phyloP scores from a whole-genome alignment of 2,329 filamentous ascomycete genomes.

The Phoma sp. region DNA sequence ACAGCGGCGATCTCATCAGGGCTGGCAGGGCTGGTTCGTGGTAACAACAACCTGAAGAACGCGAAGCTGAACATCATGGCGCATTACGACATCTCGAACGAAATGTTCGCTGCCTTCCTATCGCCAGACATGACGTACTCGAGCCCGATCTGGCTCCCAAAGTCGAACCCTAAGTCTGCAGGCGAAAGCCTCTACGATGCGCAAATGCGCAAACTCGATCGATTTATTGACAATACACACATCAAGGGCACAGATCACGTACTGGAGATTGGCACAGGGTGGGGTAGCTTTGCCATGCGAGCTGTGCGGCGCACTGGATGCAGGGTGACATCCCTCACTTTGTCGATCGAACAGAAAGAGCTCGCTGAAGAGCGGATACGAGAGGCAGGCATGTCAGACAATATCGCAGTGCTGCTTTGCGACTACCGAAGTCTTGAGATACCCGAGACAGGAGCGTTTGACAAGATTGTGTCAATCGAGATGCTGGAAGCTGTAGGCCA shows the following conservation, averaged over 20 bases:
- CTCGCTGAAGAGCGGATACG: conserved; percentile 71
- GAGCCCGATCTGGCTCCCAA: conserved; percentile 70
- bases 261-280: conserved; percentile 77
- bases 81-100: conserved; percentile 79
- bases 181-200: conserved; percentile 69
- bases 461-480: conserved; percentile 78
- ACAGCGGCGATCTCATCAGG: conserved; percentile 66
- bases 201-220: conserved; percentile 71
- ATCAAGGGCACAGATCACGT: conserved; percentile 73
- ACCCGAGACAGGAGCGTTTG: conserved; percentile 61
- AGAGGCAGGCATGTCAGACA: conserved; percentile 65
- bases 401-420: conserved; percentile 70
- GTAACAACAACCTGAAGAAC: conserved; percentile 57
- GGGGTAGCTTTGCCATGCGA: conserved; percentile 76
- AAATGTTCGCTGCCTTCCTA: conserved; percentile 77
- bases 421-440: conserved; percentile 71
- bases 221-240: conserved; percentile 70
- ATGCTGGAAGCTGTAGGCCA: conserved; percentile 79
- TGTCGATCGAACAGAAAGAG: conserved; percentile 73
- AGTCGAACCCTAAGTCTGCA: conserved; percentile 49
- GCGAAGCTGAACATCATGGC: conserved; percentile 71
- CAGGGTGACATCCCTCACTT: conserved; percentile 71
- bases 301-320: conserved; percentile 72
- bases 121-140: conserved; percentile 81
- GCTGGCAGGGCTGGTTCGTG: conserved; percentile 61